These are phyloP conservation scores for Neurospora terricola DNA, from an alignment of 495 filamentous ascomycete species.

Conservation along the genomic window DNA sequence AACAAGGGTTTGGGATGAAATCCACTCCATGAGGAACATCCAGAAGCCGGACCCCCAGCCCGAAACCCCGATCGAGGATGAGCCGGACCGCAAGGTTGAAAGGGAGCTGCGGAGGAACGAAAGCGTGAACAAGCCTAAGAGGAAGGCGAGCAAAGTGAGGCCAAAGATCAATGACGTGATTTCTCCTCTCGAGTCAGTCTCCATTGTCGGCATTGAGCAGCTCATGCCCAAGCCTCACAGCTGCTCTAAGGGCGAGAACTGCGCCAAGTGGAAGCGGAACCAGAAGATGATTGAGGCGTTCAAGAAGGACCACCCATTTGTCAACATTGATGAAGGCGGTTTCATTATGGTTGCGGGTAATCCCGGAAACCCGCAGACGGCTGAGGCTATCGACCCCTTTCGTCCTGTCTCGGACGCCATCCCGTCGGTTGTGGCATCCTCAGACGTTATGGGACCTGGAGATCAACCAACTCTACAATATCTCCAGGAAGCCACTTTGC, in stretches of 20 bases:
- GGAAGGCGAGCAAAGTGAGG: slow-evolving; percentile 33
- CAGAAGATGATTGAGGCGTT: slow-evolving; percentile 58
- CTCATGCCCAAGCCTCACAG: slow-evolving; percentile 71
- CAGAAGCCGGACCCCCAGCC: slow-evolving; percentile 44
- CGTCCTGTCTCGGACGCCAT: slow-evolving; percentile 53
- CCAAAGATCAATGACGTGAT: slow-evolving; percentile 51
- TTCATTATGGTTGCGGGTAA: slow-evolving; percentile 58
- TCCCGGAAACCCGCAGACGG: slow-evolving; percentile 59
- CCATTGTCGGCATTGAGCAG: slow-evolving; percentile 88
- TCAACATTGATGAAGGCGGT: slow-evolving; percentile 42
- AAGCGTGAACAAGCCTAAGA: slow-evolving; percentile 23
- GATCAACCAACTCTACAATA: slow-evolving; percentile 48
- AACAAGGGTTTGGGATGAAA: slow-evolving; percentile 75
- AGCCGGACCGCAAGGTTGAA: slow-evolving; percentile 32
- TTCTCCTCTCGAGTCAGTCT: slow-evolving; percentile 69
- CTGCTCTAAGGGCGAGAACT: slow-evolving; percentile 86
- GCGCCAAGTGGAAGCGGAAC: slow-evolving; percentile 67
- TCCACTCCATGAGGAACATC: slow-evolving; percentile 58
- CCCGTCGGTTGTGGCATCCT: slow-evolving; percentile 82
- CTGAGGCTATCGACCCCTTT: slow-evolving; percentile 39
- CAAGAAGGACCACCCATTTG: slow-evolving; percentile 58
- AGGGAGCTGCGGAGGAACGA: slow-evolving; percentile 31
- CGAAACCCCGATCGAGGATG: slow-evolving; percentile 47
- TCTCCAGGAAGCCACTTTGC: slow-evolving; percentile 61
- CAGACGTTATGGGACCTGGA: slow-evolving; percentile 69